phyloP scores from a whole-genome alignment of 1,139 yeast genomes.

The Hansenula sp. region DNA sequence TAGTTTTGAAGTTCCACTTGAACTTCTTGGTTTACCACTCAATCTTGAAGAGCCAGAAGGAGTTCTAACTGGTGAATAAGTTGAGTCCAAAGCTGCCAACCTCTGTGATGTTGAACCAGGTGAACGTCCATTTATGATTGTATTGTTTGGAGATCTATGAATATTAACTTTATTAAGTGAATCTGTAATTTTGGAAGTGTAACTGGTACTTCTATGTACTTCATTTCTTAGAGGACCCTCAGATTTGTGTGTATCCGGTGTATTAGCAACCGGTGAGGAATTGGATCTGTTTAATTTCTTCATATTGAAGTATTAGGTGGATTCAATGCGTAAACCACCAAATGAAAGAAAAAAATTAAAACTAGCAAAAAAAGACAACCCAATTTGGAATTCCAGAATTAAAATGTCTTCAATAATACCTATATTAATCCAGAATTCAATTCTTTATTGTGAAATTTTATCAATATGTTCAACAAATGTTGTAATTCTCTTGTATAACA shows the following conservation, averaged over 20 bases:
- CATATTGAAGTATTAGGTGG: too few relatives aligned
- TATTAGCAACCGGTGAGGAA: conserved; percentile 12
- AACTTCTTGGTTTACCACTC: conserved; percentile 12
- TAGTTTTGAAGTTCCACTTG: conserved; percentile 15
- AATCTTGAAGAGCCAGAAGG: conserved; percentile 17
- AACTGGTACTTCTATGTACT: conserved; percentile 6
- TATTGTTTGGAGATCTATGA: conserved; percentile 19
- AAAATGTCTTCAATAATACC: neutral
- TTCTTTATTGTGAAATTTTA: neutral
- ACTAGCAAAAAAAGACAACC: too few relatives aligned
- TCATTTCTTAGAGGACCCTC: conserved; percentile 2
- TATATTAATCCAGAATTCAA: neutral
- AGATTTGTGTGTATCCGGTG: neutral
- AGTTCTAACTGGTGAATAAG: conserved; percentile 21
- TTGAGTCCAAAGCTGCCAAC: conserved; percentile 12
- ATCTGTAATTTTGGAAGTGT: conserved; percentile 2
- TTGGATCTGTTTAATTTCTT: conserved; percentile 11
- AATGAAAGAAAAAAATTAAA: neutral
- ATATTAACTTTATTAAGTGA: neutral
- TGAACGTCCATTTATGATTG: conserved; percentile 14
- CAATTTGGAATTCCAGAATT: neutral
- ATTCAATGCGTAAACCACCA: neutral
- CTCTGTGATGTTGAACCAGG: conserved; percentile 15
- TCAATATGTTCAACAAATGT: neutral
- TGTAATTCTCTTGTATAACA: too few relatives aligned